Conservation (phyloP, 139 green algal genomes). For the Chlamydomonas urium region DNA sequence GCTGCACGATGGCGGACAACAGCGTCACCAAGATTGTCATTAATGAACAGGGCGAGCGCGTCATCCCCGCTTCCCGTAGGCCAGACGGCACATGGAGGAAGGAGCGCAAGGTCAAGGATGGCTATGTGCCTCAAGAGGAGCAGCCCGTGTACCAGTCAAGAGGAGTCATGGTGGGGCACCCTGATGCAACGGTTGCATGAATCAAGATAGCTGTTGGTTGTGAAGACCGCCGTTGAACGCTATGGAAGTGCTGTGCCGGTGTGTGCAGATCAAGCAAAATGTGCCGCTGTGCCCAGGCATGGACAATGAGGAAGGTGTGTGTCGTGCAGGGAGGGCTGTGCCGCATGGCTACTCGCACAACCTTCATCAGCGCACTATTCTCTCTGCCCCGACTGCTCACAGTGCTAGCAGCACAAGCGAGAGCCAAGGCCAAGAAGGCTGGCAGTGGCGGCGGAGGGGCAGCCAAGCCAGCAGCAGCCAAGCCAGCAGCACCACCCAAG, state of each 20-base stretch:
- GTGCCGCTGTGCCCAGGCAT: constrained; percentile 60
- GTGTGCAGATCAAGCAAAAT: constrained; percentile 32
- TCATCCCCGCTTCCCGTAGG: constrained; percentile 46
- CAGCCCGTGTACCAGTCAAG: constrained; percentile 60
- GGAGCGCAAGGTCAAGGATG: constrained; percentile 67
- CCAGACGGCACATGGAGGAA: constrained; percentile 78
- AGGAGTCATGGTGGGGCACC: constrained; percentile 29
- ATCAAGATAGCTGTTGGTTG: too few relatives aligned
- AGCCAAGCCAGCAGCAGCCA: neutral
- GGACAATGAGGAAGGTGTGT: constrained; percentile 31
- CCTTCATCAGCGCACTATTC: too few relatives aligned
- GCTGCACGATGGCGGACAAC: neutral
- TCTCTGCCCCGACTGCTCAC: too few relatives aligned
- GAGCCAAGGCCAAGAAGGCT: too few relatives aligned
- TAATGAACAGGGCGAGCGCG: constrained; percentile 29
- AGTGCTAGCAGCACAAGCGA: too few relatives aligned
- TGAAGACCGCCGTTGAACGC: too few relatives aligned
- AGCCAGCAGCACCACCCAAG: constrained; percentile 15
- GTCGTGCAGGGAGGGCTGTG: too few relatives aligned
- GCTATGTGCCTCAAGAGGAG: constrained; percentile 85
- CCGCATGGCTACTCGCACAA: too few relatives aligned
- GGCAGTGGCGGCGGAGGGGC: too few relatives aligned
- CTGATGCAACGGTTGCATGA: too few relatives aligned
- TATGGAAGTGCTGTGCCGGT: too few relatives aligned
- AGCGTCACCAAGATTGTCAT: neutral